Evolutionary conservation across 169 alveolate species (phyloP), one percentile per base, ranked within the genome.

Genomic region (Toxoplasma gondii): DNA sequence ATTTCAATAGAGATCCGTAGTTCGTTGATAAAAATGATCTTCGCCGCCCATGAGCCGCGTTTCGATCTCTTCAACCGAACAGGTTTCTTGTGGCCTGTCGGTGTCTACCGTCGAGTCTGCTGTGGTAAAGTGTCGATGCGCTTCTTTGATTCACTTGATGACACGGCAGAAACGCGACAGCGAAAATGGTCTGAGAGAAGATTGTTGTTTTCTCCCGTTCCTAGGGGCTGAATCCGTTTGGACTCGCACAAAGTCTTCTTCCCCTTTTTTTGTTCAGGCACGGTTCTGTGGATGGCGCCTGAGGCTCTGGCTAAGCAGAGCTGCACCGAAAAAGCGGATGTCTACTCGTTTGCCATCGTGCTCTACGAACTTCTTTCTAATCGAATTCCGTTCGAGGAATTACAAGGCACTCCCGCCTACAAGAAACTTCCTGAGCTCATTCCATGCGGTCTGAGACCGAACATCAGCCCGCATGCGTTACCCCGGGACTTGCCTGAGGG

Each of bases 241-340:
- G 74, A 31, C n/a, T 10, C 9, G 22, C 74, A 64, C 34, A 7
- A 7, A 16, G 5, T 64, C 74, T 16, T 19, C 29, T 64, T 16
- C 29, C 34, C 74, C 1, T 16, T 64, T 16, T 4, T 64, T 19
- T 0, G 34, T 7, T 95, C 96, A 78, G 98, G 99, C 0, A 98
- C 99, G 44, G 97, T 87, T 86, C 98, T 96, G 91, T 98, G 99
- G 99, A 98, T 98, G 99, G 99, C 98, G 64, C 99, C 99, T 34
- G 99, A 98, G 94, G 97, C 97, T 29, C 92, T 98, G 45, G 31
- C 78, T 24, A 53, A 67, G 58, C n/a, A n/a, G 22, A 43, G 53
- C 31, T 93, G 88, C 84, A 36, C n/a, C 38, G 94, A 67, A 39
- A 90, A 67, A 53, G n/a, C 70, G 49, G 96, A 97, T 86, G 98